These are phyloP conservation scores for Jaminaea rosea DNA, from an alignment of 1,284 basidiomycete species.

Conservation along the genomic window DNA sequence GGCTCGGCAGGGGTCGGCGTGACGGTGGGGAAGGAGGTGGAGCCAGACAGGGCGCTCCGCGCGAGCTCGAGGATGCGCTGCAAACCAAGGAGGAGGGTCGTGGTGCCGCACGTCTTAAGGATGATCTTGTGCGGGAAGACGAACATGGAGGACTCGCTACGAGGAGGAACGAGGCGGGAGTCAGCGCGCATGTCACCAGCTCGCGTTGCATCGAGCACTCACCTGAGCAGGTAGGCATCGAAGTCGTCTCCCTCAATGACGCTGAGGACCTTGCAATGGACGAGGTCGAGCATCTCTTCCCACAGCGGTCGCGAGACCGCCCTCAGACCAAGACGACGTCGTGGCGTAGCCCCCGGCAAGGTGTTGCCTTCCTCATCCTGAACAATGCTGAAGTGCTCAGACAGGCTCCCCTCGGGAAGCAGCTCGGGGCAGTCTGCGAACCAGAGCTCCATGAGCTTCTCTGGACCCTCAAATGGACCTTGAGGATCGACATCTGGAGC, in stretches of 20 bases:
- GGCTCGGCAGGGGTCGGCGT: neutral
- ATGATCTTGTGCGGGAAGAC: constrained; percentile 92
- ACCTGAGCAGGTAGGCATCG: constrained; percentile 95
- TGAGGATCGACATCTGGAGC: constrained; percentile 7
- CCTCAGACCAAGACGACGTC: constrained; percentile 52
- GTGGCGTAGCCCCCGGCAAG: constrained; percentile 7
- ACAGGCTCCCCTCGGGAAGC: constrained; percentile 46
- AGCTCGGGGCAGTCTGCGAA: constrained; percentile 59
- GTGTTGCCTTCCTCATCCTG: neutral
- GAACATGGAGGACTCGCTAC: constrained; percentile 93
- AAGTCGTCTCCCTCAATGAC: constrained; percentile 74
- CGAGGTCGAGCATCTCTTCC: constrained; percentile 96
- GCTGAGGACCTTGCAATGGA: constrained; percentile 92
- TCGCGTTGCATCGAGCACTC: constrained; percentile 5
- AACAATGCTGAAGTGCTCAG: neutral
- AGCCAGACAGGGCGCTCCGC: constrained; percentile 70
- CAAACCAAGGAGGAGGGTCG: constrained; percentile 80
- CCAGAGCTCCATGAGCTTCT: constrained; percentile 98
- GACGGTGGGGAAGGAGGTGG: constrained; percentile 7
- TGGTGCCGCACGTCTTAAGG: constrained; percentile 98
- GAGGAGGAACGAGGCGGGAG: neutral
- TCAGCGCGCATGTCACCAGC: neutral
- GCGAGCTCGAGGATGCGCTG: constrained; percentile 54
- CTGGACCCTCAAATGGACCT: constrained; percentile 55
- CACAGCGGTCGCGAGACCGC: constrained; percentile 68